A percentile compares a stretch with the other conserved stretches of the same genome.
Conservation (phyloP, 306 rosid species). For the Ochetophila trinervis region DNA sequence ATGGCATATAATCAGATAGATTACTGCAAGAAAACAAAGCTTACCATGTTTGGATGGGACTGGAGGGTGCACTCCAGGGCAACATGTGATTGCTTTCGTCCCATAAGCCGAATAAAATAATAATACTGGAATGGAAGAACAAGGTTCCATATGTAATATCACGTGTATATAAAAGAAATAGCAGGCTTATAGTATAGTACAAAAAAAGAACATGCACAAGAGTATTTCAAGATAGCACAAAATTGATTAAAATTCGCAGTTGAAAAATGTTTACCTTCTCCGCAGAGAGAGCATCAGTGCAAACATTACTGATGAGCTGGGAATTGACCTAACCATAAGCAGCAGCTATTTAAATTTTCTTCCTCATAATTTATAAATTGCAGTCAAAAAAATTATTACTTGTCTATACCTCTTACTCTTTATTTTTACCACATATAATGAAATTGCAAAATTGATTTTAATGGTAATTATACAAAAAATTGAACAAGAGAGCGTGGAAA, state of each 20-base stretch:
- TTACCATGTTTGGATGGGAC: slow-evolving; percentile 93
- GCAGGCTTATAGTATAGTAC: neutral
- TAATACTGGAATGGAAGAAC: slow-evolving; percentile 55
- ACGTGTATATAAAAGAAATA: neutral
- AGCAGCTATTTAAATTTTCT: slow-evolving; percentile 4
- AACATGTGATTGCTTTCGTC: slow-evolving; percentile 95
- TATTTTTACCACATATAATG: too few relatives aligned
- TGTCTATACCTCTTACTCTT: neutral
- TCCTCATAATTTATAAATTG: slow-evolving; percentile 1
- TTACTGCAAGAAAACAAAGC: slow-evolving; percentile 22
- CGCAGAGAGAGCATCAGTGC: slow-evolving; percentile 96
- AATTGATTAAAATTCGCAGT: neutral
- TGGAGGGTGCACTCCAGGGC: slow-evolving; percentile 98
- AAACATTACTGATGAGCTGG: slow-evolving; percentile 95
- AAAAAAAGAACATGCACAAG: neutral
- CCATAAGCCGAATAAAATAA: slow-evolving; percentile 97
- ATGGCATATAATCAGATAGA: neutral
- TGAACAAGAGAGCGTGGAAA: neutral
- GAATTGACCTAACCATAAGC: slow-evolving; percentile 75
- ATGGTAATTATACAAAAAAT: neutral
- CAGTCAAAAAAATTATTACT: neutral
- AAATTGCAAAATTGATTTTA: too few relatives aligned
- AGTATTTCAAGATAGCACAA: neutral
- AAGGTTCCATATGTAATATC: neutral
- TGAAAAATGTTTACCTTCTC: slow-evolving; percentile 61